Evolutionary conservation across 805 yeast genomes (phyloP).

Genomic region (Ogataea paraovalis): DNA sequence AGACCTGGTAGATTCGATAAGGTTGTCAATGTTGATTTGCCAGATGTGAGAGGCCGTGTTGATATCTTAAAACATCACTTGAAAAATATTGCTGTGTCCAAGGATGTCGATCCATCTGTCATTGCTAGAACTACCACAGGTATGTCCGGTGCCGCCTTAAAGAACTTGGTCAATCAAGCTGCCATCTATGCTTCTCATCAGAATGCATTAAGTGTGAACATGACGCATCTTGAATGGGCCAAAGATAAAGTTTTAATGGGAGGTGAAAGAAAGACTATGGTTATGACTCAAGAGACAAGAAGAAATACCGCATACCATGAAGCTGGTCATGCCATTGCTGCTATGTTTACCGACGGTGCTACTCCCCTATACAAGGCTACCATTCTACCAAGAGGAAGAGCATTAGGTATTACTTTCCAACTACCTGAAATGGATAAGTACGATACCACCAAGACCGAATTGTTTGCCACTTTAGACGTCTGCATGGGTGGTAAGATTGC

Average conservation of each 20-base stretch:
- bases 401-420: slow-evolving; percentile 95
- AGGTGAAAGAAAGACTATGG: slow-evolving; percentile 97
- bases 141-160: slow-evolving; percentile 94
- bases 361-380: slow-evolving; percentile 96
- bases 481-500: slow-evolving; percentile 99
- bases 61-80: slow-evolving; percentile 90
- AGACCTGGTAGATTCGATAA: slow-evolving; percentile 81
- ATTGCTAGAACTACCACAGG: slow-evolving; percentile 98
- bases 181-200: slow-evolving; percentile 95
- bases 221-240: slow-evolving; percentile 97
- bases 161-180: slow-evolving; percentile 95
- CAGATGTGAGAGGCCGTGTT: slow-evolving; percentile 96
- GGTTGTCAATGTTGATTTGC: slow-evolving; percentile 89
- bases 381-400: slow-evolving; percentile 93
- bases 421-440: slow-evolving; percentile 98
- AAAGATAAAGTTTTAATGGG: slow-evolving; percentile 97
- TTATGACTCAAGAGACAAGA: slow-evolving; percentile 91
- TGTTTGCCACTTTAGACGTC: slow-evolving; percentile 88
- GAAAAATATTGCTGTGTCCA: slow-evolving; percentile 81
- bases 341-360: slow-evolving; percentile 90
- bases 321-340: slow-evolving; percentile 99
- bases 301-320: slow-evolving; percentile 96
- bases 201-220: slow-evolving; percentile 84
- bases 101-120: slow-evolving; percentile 80
- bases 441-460: slow-evolving; percentile 85